These are phyloP conservation scores for Salix exigua DNA, from an alignment of 345 rosid genomes.

Conservation along the genomic window DNA sequence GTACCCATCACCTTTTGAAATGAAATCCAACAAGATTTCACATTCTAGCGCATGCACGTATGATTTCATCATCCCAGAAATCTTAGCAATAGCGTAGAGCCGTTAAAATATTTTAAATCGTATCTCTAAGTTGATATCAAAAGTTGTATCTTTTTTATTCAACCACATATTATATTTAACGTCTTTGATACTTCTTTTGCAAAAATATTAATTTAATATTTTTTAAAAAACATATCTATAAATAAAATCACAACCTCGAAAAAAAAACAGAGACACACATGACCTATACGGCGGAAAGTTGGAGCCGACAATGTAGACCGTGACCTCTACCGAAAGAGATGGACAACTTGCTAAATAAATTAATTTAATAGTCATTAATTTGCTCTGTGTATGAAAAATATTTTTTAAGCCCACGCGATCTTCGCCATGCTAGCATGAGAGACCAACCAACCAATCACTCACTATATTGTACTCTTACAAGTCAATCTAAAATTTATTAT, in stretches of 20 bases:
- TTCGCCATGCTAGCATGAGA: background rate
- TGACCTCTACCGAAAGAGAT: background rate
- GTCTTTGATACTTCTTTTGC: too few species aligned
- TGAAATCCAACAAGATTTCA: constrained; percentile 2
- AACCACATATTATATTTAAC: too few species aligned
- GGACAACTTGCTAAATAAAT: background rate
- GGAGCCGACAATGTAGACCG: background rate
- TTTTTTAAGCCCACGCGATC: background rate
- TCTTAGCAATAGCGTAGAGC: background rate
- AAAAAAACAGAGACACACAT: too few species aligned
- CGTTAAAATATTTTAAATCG: too few species aligned
- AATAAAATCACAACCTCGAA: too few species aligned
- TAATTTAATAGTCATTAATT: background rate
- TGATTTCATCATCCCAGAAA: background rate
- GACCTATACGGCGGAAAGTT: background rate
- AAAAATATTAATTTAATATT: too few species aligned
- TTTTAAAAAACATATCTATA: too few species aligned
- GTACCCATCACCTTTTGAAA: background rate
- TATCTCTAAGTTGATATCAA: too few species aligned
- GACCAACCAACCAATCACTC: background rate
- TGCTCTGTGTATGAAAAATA: too few species aligned
- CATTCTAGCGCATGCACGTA: background rate
- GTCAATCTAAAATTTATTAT: too few species aligned
- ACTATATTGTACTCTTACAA: background rate
- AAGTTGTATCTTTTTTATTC: too few species aligned